Conservation (phyloP, 1,284 basidiomycete genomes). For the Ganoderma multipileum region DNA sequence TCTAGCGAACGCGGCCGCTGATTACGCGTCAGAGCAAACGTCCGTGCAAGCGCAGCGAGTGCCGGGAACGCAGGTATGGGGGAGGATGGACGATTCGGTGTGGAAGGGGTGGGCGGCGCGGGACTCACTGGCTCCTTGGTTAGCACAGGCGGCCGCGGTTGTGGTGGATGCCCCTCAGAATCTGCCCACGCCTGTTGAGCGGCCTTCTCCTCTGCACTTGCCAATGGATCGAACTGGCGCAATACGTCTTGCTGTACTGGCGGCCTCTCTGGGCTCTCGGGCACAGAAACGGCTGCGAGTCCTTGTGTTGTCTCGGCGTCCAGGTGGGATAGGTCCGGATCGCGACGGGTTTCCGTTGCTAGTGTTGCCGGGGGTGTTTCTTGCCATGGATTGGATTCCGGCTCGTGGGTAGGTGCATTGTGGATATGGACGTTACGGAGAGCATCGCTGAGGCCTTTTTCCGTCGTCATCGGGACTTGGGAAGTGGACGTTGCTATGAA, state of each 20-base stretch:
- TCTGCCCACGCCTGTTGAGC: constrained; percentile 68
- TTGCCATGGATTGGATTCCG: constrained; percentile 40
- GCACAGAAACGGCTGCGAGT: constrained; percentile 30
- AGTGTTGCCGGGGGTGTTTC: constrained; percentile 17
- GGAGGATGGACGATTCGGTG: constrained; percentile 37
- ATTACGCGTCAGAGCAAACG: constrained; percentile 54
- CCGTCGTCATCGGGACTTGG: neutral
- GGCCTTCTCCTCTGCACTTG: constrained; percentile 58
- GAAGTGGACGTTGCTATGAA: neutral
- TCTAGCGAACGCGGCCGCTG: constrained; percentile 65
- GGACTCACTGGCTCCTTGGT: constrained; percentile 37
- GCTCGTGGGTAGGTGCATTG: neutral
- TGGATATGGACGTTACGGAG: constrained; percentile 2
- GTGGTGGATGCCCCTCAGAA: constrained; percentile 55
- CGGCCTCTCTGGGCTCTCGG: constrained; percentile 24
- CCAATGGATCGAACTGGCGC: constrained; percentile 72
- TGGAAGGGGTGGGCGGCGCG: constrained; percentile 33
- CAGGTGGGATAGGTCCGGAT: constrained; percentile 48
- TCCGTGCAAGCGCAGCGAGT: constrained; percentile 67
- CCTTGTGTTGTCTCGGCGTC: constrained; percentile 47
- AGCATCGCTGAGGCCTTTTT: neutral
- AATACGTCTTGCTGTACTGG: constrained; percentile 49
- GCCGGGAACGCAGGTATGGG: constrained; percentile 59
- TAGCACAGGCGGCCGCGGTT: constrained; percentile 49
- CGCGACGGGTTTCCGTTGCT: constrained; percentile 26